Evolutionary conservation across 169 alveolate genomes (phyloP).

Genomic region (Amoebophrya sp.): DNA sequence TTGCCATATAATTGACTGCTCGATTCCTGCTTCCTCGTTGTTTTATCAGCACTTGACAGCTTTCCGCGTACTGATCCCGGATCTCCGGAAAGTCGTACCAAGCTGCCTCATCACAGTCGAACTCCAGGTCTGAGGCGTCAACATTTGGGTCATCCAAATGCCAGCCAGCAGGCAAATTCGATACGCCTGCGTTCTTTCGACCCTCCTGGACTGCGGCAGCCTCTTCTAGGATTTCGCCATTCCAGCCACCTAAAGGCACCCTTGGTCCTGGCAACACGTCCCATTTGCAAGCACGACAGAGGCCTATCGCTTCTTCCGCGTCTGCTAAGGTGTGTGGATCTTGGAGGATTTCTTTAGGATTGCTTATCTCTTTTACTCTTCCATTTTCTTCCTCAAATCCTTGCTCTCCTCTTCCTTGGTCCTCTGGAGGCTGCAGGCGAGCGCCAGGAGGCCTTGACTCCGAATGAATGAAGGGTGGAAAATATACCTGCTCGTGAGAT

Average conservation of each 20-base stretch:
- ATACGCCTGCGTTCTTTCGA: neutral
- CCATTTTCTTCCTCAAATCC: neutral
- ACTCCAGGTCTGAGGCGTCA: neutral
- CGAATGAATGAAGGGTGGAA: too few relatives aligned
- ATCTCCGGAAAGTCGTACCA: neutral
- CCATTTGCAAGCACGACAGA: neutral
- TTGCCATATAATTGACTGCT: too few relatives aligned
- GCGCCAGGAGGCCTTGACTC: too few relatives aligned
- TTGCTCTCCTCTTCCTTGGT: too few relatives aligned
- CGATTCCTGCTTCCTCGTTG: too few relatives aligned
- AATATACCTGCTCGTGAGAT: too few relatives aligned
- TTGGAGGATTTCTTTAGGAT: neutral
- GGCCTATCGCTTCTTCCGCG: neutral
- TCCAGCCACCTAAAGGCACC: neutral
- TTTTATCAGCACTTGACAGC: too few relatives aligned
- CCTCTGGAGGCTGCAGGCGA: too few relatives aligned
- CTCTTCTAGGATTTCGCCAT: neutral
- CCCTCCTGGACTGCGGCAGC: neutral
- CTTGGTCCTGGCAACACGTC: neutral
- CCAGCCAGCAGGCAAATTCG: neutral
- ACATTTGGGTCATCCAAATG: neutral
- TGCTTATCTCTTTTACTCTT: neutral
- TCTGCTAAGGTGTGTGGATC: neutral
- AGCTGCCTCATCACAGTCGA: neutral
- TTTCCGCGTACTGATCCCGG: neutral